phyloP scores from a whole-genome alignment of 2,329 filamentous ascomycete genomes.

The Fusarium sp. region DNA sequence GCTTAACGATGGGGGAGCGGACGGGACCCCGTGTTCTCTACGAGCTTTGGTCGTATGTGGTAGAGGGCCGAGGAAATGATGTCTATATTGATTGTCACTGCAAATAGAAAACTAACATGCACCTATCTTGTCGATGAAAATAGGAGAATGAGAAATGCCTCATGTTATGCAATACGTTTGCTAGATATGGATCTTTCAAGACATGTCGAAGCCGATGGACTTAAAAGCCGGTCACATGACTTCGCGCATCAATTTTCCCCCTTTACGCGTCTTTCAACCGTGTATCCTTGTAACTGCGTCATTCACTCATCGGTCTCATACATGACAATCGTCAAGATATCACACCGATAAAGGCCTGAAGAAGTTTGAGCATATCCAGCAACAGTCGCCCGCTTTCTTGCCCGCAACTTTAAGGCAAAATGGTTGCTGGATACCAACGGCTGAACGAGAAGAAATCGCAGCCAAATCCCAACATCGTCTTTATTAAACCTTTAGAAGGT shows the following conservation, averaged over 20 bases:
- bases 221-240: constrained; percentile 28
- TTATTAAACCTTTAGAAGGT: constrained; percentile 84
- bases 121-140: no score
- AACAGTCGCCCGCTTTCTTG: neutral
- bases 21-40: constrained; percentile 21
- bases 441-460: constrained; percentile 81
- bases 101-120: no score
- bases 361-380: neutral
- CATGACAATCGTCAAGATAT: neutral
- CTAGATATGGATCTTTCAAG: no score
- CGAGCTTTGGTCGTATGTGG: constrained; percentile 19
- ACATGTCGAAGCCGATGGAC: neutral
- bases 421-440: constrained; percentile 84
- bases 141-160: no score
- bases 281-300: constrained; percentile 17
- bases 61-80: neutral
- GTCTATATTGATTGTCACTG: neutral
- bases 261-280: constrained; percentile 29
- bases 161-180: no score
- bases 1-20: constrained; percentile 13
- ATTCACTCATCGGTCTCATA: constrained; percentile 14
- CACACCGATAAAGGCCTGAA: neutral
- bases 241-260: constrained; percentile 14
- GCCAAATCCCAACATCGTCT: constrained; percentile 83
- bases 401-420: constrained; percentile 51